phyloP scores from a whole-genome alignment of 2,329 filamentous ascomycete genomes.

The Colletotrichum godetiae region DNA sequence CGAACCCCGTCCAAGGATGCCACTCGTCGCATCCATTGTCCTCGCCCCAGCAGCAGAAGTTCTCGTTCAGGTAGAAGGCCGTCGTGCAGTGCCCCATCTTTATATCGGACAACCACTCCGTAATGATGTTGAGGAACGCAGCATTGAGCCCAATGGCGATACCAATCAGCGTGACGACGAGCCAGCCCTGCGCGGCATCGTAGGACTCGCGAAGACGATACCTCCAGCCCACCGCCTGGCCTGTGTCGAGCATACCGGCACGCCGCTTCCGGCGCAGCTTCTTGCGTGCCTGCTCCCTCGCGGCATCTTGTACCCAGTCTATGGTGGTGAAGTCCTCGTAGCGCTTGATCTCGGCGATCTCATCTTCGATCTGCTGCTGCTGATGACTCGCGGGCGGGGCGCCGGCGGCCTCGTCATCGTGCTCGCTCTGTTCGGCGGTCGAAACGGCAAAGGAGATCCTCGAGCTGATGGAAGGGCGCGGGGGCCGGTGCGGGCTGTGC shows the following conservation, averaged over 20 bases:
- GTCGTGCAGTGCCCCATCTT: slow-evolving; percentile 97
- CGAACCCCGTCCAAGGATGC: slow-evolving; percentile 87
- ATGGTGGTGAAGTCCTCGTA: slow-evolving; percentile 99
- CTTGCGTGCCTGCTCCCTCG: slow-evolving; percentile 86
- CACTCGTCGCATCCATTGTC: slow-evolving; percentile 90
- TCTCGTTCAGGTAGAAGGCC: slow-evolving; percentile 96
- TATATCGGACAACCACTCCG: slow-evolving; percentile 95
- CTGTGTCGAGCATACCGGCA: slow-evolving; percentile 77
- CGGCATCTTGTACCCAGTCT: slow-evolving; percentile 99
- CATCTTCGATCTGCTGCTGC: slow-evolving; percentile 84
- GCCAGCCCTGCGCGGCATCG: slow-evolving; percentile 97
- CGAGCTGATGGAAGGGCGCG: slow-evolving; percentile 69
- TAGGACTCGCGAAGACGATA: slow-evolving; percentile 87
- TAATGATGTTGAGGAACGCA: slow-evolving; percentile 92
- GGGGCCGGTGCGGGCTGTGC: slow-evolving; percentile 44
- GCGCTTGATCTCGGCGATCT: slow-evolving; percentile 97
- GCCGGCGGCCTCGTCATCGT: slow-evolving; percentile 59
- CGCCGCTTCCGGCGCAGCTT: slow-evolving; percentile 80
- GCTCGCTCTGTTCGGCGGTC: slow-evolving; percentile 71
- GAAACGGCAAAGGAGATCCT: slow-evolving; percentile 77
- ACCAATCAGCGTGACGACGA: slow-evolving; percentile 94
- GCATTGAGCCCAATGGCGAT: slow-evolving; percentile 94
- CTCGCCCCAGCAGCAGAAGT: slow-evolving; percentile 97
- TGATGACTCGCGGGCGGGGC: slow-evolving; percentile 19
- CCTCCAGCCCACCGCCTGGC: slow-evolving; percentile 77